A percentile compares a stretch with the other conserved stretches of the same genome.
Evolutionary conservation across 2,329 filamentous ascomycete genomes (phyloP).

Genomic region (Pezicula neosporulosa): DNA sequence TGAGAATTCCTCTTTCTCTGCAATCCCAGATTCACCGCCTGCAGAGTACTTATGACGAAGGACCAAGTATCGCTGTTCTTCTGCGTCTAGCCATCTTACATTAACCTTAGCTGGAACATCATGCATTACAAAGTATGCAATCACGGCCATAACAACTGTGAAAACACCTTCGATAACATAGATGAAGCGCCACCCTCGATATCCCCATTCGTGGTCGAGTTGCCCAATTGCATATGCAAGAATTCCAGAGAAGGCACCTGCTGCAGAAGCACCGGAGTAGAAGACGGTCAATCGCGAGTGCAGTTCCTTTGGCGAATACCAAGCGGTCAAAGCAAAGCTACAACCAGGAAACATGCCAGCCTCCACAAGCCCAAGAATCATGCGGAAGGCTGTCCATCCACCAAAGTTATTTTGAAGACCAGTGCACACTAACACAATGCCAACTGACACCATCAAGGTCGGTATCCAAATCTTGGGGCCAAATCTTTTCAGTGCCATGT

Average conservation of each 20-base stretch:
- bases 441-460: slow-evolving; percentile 17
- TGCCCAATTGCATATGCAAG: slow-evolving; percentile 80
- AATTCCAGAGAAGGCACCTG: slow-evolving; percentile 78
- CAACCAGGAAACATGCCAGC: slow-evolving; percentile 26
- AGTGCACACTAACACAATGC: neutral
- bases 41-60: slow-evolving; percentile 58
- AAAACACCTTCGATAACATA: slow-evolving; percentile 71
- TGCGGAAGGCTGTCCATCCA: neutral
- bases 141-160: slow-evolving; percentile 54
- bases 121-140: slow-evolving; percentile 65
- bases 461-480: slow-evolving; percentile 47
- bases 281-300: slow-evolving; percentile 61
- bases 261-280: slow-evolving; percentile 74
- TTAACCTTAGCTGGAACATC: slow-evolving; percentile 68
- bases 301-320: slow-evolving; percentile 32
- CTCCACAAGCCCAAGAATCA: slow-evolving; percentile 8
- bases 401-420: neutral
- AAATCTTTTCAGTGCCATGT: slow-evolving; percentile 47
- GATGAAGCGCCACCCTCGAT: slow-evolving; percentile 73
- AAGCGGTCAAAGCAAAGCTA: slow-evolving; percentile 27
- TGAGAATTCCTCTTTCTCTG: slow-evolving; percentile 58
- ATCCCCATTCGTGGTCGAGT: slow-evolving; percentile 67
- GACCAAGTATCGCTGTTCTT: slow-evolving; percentile 48
- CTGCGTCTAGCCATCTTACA: slow-evolving; percentile 57
- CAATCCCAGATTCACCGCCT: slow-evolving; percentile 52